Conservation (phyloP, 2,329 filamentous ascomycete genomes). For the Ramularia endophylla region DNA sequence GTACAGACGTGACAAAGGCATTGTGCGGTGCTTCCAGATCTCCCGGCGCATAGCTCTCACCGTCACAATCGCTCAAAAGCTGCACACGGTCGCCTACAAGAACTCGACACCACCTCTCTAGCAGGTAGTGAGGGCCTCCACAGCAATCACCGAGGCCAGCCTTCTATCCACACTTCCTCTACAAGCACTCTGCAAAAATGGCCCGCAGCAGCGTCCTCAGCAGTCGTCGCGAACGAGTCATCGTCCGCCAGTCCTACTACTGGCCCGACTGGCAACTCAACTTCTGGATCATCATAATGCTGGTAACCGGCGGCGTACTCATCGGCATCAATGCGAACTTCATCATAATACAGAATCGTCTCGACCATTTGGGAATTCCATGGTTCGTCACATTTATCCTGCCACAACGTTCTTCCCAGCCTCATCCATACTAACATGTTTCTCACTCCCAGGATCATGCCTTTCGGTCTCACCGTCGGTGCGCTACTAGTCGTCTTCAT, state of each 20-base stretch:
- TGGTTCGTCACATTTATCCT: slow-evolving; percentile 43
- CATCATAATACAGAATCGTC: slow-evolving; percentile 51
- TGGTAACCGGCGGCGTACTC: slow-evolving; percentile 51
- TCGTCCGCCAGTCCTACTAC: slow-evolving; percentile 50
- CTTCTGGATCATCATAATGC: slow-evolving; percentile 58
- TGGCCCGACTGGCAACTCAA: slow-evolving; percentile 62
- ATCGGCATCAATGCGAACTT: slow-evolving; percentile 58
- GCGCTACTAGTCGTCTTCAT: slow-evolving; percentile 54
- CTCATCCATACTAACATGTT: background rate
- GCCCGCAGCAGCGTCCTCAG: slow-evolving; percentile 23
- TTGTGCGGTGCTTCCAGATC: too few species aligned
- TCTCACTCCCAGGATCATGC: slow-evolving; percentile 51
- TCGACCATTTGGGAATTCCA: slow-evolving; percentile 50
- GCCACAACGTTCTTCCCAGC: background rate
- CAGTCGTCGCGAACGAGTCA: slow-evolving; percentile 31
- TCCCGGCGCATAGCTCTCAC: too few species aligned
- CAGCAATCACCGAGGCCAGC: too few species aligned
- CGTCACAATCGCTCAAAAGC: too few species aligned
- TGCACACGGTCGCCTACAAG: too few species aligned
- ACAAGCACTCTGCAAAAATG: slow-evolving; percentile 14
- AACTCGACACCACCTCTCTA: too few species aligned
- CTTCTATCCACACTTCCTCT: too few species aligned
- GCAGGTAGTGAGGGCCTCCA: too few species aligned
- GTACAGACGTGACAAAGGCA: too few species aligned
- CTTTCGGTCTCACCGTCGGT: slow-evolving; percentile 56